Evolutionary conservation across 352 stramenopile genomes (phyloP).

Genomic region (Thalassiosira hispida): DNA sequence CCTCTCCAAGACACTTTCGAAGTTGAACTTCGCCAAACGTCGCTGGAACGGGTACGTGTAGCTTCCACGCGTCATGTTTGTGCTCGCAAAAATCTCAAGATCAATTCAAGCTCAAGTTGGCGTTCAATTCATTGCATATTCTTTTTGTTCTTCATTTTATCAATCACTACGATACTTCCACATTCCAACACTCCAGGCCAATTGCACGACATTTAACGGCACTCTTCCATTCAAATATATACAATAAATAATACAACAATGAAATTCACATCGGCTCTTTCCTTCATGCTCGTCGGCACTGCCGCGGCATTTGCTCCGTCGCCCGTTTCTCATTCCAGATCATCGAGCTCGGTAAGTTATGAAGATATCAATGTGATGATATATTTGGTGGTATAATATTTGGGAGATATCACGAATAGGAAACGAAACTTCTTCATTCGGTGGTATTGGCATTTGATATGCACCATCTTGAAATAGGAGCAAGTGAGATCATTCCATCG

Average conservation of each 20-base stretch:
- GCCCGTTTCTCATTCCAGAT: constrained; percentile 27
- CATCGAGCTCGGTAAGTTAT: constrained; percentile 27
- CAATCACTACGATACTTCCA: not conserved
- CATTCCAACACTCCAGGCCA: not conserved
- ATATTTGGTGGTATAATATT: too few relatives aligned
- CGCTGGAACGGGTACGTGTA: not conserved
- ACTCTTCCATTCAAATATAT: not conserved
- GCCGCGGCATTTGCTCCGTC: constrained; percentile 65
- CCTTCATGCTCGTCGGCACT: constrained; percentile 51
- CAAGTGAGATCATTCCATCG: too few relatives aligned
- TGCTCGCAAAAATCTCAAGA: not conserved
- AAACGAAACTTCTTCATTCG: too few relatives aligned
- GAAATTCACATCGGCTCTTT: constrained; percentile 70
- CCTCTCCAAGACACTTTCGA: not conserved
- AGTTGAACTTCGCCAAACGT: constrained; percentile 11
- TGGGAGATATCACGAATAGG: too few relatives aligned
- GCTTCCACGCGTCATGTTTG: constrained; percentile 3
- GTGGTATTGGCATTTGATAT: too few relatives aligned
- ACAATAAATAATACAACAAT: constrained; percentile 48
- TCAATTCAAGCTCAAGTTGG: not conserved
- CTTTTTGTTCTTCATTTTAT: not conserved
- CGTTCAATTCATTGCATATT: not conserved
- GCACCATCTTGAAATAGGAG: too few relatives aligned
- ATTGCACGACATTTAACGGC: not conserved
- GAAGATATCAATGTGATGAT: not conserved